Evolutionary conservation across 2,329 filamentous ascomycete species (phyloP), one percentile per base, ranked within the genome.

Genomic region (Aureobasidium pullulans): DNA sequence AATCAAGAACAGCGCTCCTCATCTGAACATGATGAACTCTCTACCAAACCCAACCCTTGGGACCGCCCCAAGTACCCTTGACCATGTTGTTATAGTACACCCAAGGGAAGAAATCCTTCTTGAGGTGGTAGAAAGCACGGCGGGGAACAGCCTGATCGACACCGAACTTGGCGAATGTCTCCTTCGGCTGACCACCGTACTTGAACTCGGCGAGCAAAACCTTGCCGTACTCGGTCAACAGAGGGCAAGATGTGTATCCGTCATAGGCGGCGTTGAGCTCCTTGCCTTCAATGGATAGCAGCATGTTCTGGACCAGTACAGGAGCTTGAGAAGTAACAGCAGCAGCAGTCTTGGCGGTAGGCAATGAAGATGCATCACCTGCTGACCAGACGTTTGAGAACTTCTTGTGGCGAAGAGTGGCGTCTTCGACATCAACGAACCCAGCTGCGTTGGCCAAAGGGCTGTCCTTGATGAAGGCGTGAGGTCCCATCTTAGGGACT

Each of bases 101-200:
- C 83, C 83, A 86, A 0, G 84, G 84, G 71, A 86, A 86, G 65
- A 86, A 86, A 66, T 85, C 79, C 72, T 84, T 86, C 75, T 86
- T 86, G 46, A 86, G 64, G 64, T 85, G 74, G 64, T 83, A 86
- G 66, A 86, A 86, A 0, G 78, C 73, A 3, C 78, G 76, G 3
- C 82, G 76, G 1, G 84, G 84, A 9, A 71, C 70, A 0, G 69
- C 77, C 69, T 86, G 84, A 64, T 86, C 82, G 6, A 85, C 75
- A 0, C 82, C 83, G 13, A 85, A 70, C 67, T 74, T 70, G 4
- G 72, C 75, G 62, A 86, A 86, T 0, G 84, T 85, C 74, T 86
- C 84, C 68, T 85, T 84, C 6, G 84, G 82, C 63, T 76, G 76
- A 8, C 81, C 82, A 1, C 81, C 83, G 62, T 86, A 86, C 72